phyloP scores from a whole-genome alignment of 106 monocot species.

The Platanthera zijinensis region DNA sequence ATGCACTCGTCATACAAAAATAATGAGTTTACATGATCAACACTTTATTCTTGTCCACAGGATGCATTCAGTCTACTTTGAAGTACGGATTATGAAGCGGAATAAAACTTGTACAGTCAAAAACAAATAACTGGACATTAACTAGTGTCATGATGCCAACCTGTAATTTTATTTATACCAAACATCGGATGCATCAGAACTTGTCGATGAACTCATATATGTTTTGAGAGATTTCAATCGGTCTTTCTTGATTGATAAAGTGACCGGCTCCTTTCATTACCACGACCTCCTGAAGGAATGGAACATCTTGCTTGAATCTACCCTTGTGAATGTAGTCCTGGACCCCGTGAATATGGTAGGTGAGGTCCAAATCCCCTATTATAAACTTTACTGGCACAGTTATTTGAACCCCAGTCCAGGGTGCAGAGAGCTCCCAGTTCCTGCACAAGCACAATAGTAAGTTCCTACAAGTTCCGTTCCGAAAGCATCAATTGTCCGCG shows the following conservation, averaged over 20 bases:
- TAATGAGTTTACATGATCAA: too few species aligned
- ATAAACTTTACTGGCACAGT: conserved; percentile 45
- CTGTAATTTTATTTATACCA: too few species aligned
- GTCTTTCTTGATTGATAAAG: conserved; percentile 52
- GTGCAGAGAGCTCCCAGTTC: conserved; percentile 45
- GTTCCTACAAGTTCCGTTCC: too few species aligned
- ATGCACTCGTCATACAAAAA: too few species aligned
- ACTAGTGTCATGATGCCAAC: too few species aligned
- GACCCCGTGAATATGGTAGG: conserved; percentile 14
- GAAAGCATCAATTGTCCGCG: too few species aligned
- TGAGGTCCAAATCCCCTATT: conserved; percentile 34
- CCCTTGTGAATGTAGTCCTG: conserved; percentile 50
- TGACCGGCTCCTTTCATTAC: conserved; percentile 47
- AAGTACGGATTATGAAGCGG: too few species aligned
- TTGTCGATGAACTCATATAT: conserved; percentile 40
- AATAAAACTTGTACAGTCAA: too few species aligned
- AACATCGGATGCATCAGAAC: conserved; percentile 12
- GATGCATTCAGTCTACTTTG: too few species aligned
- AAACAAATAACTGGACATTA: too few species aligned
- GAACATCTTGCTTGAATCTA: conserved; percentile 40
- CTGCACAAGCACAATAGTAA: conserved; percentile 11
- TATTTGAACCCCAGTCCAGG: conserved; percentile 40
- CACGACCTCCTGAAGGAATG: conserved; percentile 39
- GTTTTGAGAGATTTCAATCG: conserved; percentile 25
- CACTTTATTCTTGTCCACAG: too few species aligned